Evolutionary conservation across 2,329 filamentous ascomycete species (phyloP).

Genomic region (Colletotrichum tabaci): DNA sequence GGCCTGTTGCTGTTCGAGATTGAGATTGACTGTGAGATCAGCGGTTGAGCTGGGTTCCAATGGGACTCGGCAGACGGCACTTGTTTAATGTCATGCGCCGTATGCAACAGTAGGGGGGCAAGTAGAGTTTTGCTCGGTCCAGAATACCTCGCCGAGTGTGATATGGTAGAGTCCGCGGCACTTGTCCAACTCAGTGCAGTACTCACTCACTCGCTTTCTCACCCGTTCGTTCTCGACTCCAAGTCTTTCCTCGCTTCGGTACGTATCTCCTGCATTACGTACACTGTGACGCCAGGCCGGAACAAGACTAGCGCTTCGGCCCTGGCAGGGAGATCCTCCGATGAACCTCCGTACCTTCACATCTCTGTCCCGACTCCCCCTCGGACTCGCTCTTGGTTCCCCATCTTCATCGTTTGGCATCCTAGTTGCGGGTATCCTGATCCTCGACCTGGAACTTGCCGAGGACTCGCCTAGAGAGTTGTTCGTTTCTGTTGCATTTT

Average conservation of each 20-base stretch:
- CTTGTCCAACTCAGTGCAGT: neutral
- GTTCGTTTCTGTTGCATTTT: neutral
- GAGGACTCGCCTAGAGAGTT: neutral
- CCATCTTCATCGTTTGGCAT: conserved; percentile 14
- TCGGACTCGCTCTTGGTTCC: conserved; percentile 17
- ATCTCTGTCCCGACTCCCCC: conserved; percentile 6
- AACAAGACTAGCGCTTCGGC: neutral
- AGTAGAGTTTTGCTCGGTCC: neutral
- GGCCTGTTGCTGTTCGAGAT: no score
- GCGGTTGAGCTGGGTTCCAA: conserved; percentile 21
- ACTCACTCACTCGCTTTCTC: neutral
- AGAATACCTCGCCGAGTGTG: neutral
- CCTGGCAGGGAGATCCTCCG: conserved; percentile 31
- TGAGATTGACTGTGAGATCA: conserved; percentile 38
- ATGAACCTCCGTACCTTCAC: conserved; percentile 34
- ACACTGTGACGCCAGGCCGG: neutral
- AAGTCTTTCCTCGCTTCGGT: neutral
- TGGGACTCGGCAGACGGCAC: conserved; percentile 39
- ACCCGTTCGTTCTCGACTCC: neutral
- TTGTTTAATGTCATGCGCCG: conserved; percentile 33
- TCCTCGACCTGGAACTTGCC: neutral
- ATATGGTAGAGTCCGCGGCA: no score
- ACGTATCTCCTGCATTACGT: conserved; percentile 19
- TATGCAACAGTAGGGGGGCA: conserved; percentile 1
- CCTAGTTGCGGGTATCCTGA: neutral